Conservation (phyloP, 495 filamentous ascomycete species). For the Polyplosphaeria fusca region DNA sequence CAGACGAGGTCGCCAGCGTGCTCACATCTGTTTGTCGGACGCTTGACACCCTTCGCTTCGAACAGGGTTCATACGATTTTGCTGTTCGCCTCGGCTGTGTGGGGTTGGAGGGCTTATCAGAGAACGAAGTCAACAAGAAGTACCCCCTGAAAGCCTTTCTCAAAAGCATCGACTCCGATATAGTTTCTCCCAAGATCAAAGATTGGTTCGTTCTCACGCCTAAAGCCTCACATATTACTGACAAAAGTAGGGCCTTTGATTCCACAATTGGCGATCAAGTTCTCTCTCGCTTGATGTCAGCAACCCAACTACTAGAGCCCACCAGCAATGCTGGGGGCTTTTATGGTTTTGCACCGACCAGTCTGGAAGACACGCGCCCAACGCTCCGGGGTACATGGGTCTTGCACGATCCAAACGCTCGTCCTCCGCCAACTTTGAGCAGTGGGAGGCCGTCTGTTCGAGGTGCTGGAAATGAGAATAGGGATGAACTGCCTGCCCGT, state of each 20-base stretch:
- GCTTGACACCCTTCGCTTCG: slow-evolving; percentile 4
- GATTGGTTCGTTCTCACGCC: too few species aligned
- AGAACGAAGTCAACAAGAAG: neutral
- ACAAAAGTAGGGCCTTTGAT: neutral
- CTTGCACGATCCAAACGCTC: slow-evolving; percentile 8
- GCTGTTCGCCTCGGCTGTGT: slow-evolving; percentile 17
- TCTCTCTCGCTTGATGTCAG: slow-evolving; percentile 2
- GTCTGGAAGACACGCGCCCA: slow-evolving; percentile 11
- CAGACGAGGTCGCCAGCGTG: too few species aligned
- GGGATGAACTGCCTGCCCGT: neutral
- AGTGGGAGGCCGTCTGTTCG: too few species aligned
- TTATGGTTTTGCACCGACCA: slow-evolving; percentile 1
- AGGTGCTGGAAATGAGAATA: too few species aligned
- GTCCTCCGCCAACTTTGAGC: neutral
- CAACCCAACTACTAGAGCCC: slow-evolving; percentile 16
- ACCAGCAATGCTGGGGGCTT: neutral
- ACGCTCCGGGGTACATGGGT: slow-evolving; percentile 17
- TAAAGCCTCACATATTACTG: too few species aligned
- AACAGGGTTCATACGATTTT: slow-evolving; percentile 16
- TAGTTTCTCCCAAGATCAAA: too few species aligned
- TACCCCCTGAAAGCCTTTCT: neutral
- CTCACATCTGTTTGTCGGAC: too few species aligned
- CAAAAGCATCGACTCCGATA: too few species aligned
- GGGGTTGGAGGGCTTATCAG: neutral
- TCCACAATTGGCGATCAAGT: neutral